Base-by-base conservation (phyloP, 164 flowering plant species). In the Cinnamomum chago region DNA sequence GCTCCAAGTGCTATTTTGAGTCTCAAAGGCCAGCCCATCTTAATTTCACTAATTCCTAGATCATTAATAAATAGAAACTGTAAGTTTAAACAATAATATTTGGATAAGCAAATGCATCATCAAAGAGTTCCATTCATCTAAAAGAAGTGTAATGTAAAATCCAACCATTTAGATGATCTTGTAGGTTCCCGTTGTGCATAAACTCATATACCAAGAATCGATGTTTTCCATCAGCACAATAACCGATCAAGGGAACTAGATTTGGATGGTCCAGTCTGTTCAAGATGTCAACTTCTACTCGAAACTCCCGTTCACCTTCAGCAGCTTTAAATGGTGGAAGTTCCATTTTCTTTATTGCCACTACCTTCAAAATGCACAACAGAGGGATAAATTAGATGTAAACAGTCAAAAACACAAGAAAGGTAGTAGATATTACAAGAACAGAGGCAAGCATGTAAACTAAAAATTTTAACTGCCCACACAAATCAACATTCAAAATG, bases 331-430 rank as follows among this genome's bases (percentile, higher is more conserved):
- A 84, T 66, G 88, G 79, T 33, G 98, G 98, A 68, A 92, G 82
- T 82, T 94, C 97, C 98, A 96, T 96, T 88, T 92, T 96, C 90
- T 96, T 96, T 80, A 94, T 88, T 73, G 99, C 98, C 52, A 92
- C 98, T 73, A 92, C 82, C 99, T 93, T 83, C 72, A 77, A 5
- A 52, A 23, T 25, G 30, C 25, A 65, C 60, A 22, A 52, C 47
- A 9, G 47, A 33, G 12, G 65, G 7, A 67, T 23, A 18, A 67
- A 65, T 58, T 11, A 30, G 22, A 28, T 33, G 33, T 72, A 11
- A 33, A 64, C 18, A 18, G 40, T 66, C 13, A 15, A 27, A 30
- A 30, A 7, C 47, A 40, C 11, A 7, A 9, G 47, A 40, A 40
- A 40, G 47, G 11, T 40, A 14, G 28, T 10, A 64, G 13, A 25